phyloP scores from a whole-genome alignment of 2,329 filamentous ascomycete species.

The Arthrobotrys megalospora region DNA sequence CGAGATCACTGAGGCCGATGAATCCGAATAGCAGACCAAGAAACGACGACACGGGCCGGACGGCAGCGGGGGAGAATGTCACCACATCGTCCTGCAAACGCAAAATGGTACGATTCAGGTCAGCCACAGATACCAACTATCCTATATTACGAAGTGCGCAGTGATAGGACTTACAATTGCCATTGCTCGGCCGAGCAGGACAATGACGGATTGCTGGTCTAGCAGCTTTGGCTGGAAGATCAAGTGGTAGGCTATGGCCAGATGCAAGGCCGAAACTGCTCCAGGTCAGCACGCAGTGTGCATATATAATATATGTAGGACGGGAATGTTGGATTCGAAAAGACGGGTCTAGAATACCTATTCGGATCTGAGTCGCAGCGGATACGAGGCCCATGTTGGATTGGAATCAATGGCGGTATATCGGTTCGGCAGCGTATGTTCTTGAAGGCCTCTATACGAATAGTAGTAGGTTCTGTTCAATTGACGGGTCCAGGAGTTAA shows the following conservation, averaged over 20 bases:
- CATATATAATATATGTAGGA: not conserved
- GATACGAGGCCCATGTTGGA: slow-evolving; percentile 56
- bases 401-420: slow-evolving; percentile 12
- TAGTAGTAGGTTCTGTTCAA: not conserved
- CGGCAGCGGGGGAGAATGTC: slow-evolving; percentile 39
- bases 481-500: not conserved
- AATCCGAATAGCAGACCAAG: slow-evolving; percentile 53
- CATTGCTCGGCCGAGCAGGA: slow-evolving; percentile 55
- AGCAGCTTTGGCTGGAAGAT: slow-evolving; percentile 56
- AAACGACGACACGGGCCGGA: slow-evolving; percentile 49
- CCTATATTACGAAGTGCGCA: not conserved
- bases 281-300: slow-evolving; percentile 17
- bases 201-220: slow-evolving; percentile 44
- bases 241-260: slow-evolving; percentile 51
- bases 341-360: slow-evolving; percentile 7
- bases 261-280: slow-evolving; percentile 56
- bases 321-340: not conserved
- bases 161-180: slow-evolving; percentile 36
- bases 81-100: slow-evolving; percentile 36
- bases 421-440: not conserved
- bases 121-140: not conserved
- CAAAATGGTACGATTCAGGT: not conserved
- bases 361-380: slow-evolving; percentile 44
- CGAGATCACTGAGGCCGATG: slow-evolving; percentile 36
- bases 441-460: too few species aligned